A percentile compares a stretch with the other conserved stretches of the same genome.
phyloP scores from a whole-genome alignment of 2,329 filamentous ascomycete species.

The Rhinocladiella similis region DNA sequence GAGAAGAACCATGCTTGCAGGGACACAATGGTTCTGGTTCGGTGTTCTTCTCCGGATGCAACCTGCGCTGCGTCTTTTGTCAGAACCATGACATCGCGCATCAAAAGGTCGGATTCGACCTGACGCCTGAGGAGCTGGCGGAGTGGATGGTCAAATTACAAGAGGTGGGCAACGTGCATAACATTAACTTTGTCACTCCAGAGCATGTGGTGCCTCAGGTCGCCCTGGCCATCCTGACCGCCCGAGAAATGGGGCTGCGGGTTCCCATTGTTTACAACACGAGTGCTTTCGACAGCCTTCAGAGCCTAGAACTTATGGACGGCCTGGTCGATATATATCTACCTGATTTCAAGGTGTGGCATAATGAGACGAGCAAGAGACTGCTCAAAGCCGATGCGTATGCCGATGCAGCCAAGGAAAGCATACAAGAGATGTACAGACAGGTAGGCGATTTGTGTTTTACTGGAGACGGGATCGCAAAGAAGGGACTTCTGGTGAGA shows the following conservation, averaged over 20 bases:
- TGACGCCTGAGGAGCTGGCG: constrained; percentile 75
- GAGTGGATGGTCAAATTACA: constrained; percentile 85
- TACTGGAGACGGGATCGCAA: constrained; percentile 76
- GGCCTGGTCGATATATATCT: constrained; percentile 83
- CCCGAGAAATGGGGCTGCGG: constrained; percentile 66
- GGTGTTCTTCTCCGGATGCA: constrained; percentile 80
- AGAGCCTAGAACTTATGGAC: constrained; percentile 70
- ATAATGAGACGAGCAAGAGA: constrained; percentile 62
- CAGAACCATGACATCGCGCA: constrained; percentile 85
- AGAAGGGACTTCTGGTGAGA: constrained; percentile 71
- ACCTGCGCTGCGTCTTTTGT: constrained; percentile 71
- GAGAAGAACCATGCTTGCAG: constrained; percentile 81
- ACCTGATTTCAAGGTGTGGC: constrained; percentile 87
- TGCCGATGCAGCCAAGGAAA: constrained; percentile 69
- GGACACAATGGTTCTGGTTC: constrained; percentile 77
- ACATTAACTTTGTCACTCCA: constrained; percentile 84
- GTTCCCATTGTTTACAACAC: constrained; percentile 84
- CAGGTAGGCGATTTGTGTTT: constrained; percentile 85
- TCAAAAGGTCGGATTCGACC: constrained; percentile 74
- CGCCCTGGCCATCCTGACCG: constrained; percentile 71
- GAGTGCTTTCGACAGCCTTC: constrained; percentile 74
- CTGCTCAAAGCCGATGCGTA: constrained; percentile 80
- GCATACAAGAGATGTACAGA: constrained; percentile 74
- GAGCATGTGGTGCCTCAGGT: constrained; percentile 87
- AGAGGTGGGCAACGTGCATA: constrained; percentile 76